Evolutionary conservation across 176 grass and related monocot genomes (phyloP), one percentile per base, ranked within the genome.

Genomic region (Stipa capillata): DNA sequence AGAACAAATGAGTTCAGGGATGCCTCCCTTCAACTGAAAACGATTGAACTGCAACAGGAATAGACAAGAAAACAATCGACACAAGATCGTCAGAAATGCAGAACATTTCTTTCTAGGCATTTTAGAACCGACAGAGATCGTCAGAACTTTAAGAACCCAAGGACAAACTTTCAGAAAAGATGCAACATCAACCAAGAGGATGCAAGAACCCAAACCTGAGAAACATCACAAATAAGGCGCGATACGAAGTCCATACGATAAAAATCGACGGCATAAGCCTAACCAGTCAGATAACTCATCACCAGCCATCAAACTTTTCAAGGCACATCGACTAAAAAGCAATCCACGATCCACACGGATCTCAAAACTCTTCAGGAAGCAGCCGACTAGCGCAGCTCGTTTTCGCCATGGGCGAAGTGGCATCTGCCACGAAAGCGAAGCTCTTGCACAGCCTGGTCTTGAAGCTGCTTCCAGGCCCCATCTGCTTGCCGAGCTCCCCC

Each of bases 401-500:
- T 25, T 17, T 47, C 2, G 41, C 41, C 66, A 47, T 69, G 66
- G 66, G 66, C 66, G 15, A 47, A 69, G 66, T 69, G 66, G 66
- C 66, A 69, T 28, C 25, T 47, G 14, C 41, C 3, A 7, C 24
- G 3, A 41, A 69, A 69, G 41, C 15, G 66, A 69, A 47, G 41
- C 66, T 47, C 24, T 47, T 41, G 25, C 66, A 69, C 7, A 69
- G 15, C 41, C 66, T 17, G 23, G 66, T 47, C 66, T 69, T 69
- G 66, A 47, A 69, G 66, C 66, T 69, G 66, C 66, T 69, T 41
- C 66, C 66, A 28, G 66, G 15, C 0, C 41, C 66, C 66, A 69
- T 69, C 3, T 23, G 71, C 64, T 89, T 97, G 34, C 89, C 91
- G 15, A 97, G 83, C 45, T 97, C 91, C 48, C 83, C 82, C 23